phyloP scores from a whole-genome alignment of 164 flowering plant species.

The Buxus sempervirens region DNA sequence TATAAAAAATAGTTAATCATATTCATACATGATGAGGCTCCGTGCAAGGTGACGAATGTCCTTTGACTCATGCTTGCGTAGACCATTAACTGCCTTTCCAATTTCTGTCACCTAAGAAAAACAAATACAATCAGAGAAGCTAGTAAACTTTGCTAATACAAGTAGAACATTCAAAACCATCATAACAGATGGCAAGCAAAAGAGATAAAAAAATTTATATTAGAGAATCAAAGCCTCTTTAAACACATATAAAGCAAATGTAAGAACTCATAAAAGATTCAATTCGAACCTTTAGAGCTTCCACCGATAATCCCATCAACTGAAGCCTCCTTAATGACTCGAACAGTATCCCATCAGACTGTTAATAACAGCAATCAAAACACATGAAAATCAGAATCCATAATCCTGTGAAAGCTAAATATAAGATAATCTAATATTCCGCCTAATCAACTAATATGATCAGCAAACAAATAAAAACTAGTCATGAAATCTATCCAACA shows the following conservation, averaged over 20 bases:
- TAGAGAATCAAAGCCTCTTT: not conserved
- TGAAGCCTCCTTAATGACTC: slow-evolving; percentile 61
- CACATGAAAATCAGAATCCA: not conserved
- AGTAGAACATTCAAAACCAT: not conserved
- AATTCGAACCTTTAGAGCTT: slow-evolving; percentile 40
- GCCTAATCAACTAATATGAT: not conserved
- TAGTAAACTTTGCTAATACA: not conserved
- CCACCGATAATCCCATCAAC: slow-evolving; percentile 50
- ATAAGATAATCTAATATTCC: not conserved
- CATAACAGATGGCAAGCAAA: not conserved
- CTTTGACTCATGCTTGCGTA: slow-evolving; percentile 49
- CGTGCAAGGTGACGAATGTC: slow-evolving; percentile 44
- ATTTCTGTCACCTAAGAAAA: slow-evolving; percentile 54
- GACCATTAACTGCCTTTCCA: slow-evolving; percentile 55
- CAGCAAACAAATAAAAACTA: too few relatives aligned
- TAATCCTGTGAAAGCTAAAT: not conserved
- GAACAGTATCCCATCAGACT: slow-evolving; percentile 47
- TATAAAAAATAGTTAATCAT: not conserved
- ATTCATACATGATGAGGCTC: slow-evolving; percentile 39
- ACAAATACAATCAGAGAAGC: not conserved
- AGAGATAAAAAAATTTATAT: not conserved
- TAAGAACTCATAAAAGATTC: too few relatives aligned
- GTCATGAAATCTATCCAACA: not conserved
- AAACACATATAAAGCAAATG: not conserved
- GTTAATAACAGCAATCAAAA: slow-evolving; percentile 13